Percentiles rank a stretch among this genome's conserved stretches.
Conservation (phyloP, 805 yeast genomes). For the Pichia sporocuriosa region DNA sequence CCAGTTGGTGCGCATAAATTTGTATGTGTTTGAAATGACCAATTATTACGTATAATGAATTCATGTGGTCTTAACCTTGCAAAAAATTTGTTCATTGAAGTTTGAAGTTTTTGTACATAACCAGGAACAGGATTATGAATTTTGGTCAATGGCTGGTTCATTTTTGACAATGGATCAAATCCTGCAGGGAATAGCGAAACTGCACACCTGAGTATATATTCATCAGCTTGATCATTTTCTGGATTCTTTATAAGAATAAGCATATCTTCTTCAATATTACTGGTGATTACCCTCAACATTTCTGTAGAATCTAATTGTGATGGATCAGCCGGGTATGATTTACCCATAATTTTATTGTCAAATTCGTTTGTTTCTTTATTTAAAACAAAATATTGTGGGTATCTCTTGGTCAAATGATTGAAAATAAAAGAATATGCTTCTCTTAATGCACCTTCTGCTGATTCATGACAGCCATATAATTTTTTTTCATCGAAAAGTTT, state of each 20-base stretch:
- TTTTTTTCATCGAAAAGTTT: conserved; percentile 13
- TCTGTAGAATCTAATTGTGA: conserved; percentile 10
- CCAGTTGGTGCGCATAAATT: conserved; percentile 40
- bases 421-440: conserved; percentile 29
- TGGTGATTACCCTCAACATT: conserved; percentile 16
- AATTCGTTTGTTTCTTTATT: conserved; percentile 19
- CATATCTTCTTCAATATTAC: conserved; percentile 56
- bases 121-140: conserved; percentile 73
- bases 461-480: conserved; percentile 20
- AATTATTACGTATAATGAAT: conserved; percentile 58
- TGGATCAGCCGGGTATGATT: conserved; percentile 30
- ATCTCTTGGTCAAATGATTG: conserved; percentile 37
- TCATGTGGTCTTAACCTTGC: conserved; percentile 45
- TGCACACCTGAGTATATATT: conserved; percentile 52
- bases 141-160: conserved; percentile 46
- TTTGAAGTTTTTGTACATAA: conserved; percentile 46
- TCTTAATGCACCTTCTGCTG: conserved; percentile 31
- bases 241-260: conserved; percentile 41
- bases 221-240: conserved; percentile 37
- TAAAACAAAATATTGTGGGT: conserved; percentile 44
- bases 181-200: conserved; percentile 65
- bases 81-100: conserved; percentile 65
- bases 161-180: conserved; percentile 53
- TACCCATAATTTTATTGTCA: conserved; percentile 37
- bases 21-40: conserved; percentile 62